Percentiles rank a stretch among this genome's conserved stretches.
Conservation (phyloP, 148 eudicot species). For the Tetragonia tetragonoides region DNA sequence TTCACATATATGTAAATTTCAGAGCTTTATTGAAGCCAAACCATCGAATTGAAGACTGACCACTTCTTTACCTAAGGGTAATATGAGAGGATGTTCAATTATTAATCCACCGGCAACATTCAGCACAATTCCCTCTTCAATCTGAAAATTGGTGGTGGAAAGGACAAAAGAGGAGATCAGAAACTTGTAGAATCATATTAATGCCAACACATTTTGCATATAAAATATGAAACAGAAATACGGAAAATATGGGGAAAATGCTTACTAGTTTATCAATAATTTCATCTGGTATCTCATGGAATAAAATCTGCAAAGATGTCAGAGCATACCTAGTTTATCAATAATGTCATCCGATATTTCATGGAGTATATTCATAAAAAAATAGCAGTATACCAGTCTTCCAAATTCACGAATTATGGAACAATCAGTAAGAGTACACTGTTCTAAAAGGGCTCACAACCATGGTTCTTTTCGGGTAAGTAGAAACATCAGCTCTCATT, state of each 20-base stretch:
- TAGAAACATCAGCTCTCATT: too few relatives aligned
- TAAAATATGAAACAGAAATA: neutral
- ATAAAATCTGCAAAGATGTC: conserved; percentile 62
- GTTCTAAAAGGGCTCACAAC: too few relatives aligned
- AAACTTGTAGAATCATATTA: neutral
- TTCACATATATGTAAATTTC: neutral
- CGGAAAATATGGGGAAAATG: neutral
- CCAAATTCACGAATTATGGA: too few relatives aligned
- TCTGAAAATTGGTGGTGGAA: conserved; percentile 38
- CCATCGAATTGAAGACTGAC: conserved; percentile 36
- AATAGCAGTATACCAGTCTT: too few relatives aligned
- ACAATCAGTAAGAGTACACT: too few relatives aligned
- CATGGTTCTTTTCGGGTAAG: too few relatives aligned
- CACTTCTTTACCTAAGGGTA: conserved; percentile 82
- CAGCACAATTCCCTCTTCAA: conserved; percentile 77
- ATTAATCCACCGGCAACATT: conserved; percentile 82
- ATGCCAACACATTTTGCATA: neutral
- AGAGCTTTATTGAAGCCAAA: neutral
- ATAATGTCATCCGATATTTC: too few relatives aligned
- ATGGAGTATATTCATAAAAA: too few relatives aligned
- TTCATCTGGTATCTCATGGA: conserved; percentile 74
- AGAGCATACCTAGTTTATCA: neutral
- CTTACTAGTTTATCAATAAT: conserved; percentile 69
- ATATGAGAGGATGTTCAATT: conserved; percentile 80
- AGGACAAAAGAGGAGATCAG: neutral